phyloP scores from a whole-genome alignment of 345 rosid genomes.

The Rhizophora mangle region DNA sequence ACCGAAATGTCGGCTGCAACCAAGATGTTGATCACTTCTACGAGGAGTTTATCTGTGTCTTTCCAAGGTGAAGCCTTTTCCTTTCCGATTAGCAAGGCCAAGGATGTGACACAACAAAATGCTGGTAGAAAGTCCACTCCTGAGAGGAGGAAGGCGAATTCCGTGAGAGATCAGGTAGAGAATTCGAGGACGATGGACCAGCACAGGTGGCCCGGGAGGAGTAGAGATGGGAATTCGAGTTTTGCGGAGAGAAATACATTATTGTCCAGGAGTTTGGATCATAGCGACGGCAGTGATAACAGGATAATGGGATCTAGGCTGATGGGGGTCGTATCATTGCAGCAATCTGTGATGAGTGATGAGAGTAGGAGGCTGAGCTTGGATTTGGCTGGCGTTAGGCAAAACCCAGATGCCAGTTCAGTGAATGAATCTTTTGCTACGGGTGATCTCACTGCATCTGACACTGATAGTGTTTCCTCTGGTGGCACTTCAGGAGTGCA shows the following conservation, averaged over 20 bases:
- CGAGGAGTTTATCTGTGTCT: slow-evolving; percentile 87
- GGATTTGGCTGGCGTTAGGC: slow-evolving; percentile 45
- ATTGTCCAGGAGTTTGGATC: slow-evolving; percentile 60
- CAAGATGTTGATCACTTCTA: slow-evolving; percentile 78
- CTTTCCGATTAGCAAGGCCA: slow-evolving; percentile 80
- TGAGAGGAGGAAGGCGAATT: slow-evolving; percentile 38
- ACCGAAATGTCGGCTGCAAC: slow-evolving; percentile 56
- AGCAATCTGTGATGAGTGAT: slow-evolving; percentile 50
- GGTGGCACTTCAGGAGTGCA: slow-evolving; percentile 61
- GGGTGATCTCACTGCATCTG: slow-evolving; percentile 63
- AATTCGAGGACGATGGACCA: slow-evolving; percentile 52
- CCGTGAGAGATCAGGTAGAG: slow-evolving; percentile 51
- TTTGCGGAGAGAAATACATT: slow-evolving; percentile 23
- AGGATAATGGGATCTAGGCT: slow-evolving; percentile 61
- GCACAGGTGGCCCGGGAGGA: slow-evolving; percentile 79
- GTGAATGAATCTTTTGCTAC: slow-evolving; percentile 42
- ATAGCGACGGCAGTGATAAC: slow-evolving; percentile 29
- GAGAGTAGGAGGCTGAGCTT: slow-evolving; percentile 54
- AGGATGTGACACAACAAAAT: slow-evolving; percentile 40
- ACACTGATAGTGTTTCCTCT: slow-evolving; percentile 76
- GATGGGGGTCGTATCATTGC: slow-evolving; percentile 43
- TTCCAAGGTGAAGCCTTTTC: slow-evolving; percentile 92
- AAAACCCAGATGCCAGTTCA: slow-evolving; percentile 42
- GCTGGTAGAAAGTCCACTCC: slow-evolving; percentile 53
- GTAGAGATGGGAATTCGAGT: slow-evolving; percentile 44